A percentile compares a stretch with the other conserved stretches of the same genome.
phyloP scores from a whole-genome alignment of 345 rosid species.

The Sisymbrium irio region DNA sequence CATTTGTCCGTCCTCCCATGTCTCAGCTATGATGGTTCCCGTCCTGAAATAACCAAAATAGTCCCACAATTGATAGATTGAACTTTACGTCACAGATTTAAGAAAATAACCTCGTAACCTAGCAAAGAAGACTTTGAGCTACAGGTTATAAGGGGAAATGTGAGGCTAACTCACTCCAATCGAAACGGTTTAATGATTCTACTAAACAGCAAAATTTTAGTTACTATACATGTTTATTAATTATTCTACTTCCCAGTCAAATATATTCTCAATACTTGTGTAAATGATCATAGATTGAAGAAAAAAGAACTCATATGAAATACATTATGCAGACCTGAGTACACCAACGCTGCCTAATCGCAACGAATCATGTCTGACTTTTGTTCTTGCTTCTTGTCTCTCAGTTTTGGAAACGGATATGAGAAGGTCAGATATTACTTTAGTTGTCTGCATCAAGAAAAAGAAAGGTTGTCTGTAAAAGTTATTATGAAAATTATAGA shows the following conservation, averaged over 20 bases:
- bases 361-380: constrained; percentile 93
- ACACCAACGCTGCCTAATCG: constrained; percentile 97
- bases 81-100: constrained; percentile 5
- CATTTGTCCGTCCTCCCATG: constrained; percentile 99
- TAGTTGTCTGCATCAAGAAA: constrained; percentile 68
- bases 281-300: not conserved
- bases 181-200: not conserved
- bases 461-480: constrained; percentile 7
- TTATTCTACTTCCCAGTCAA: not conserved
- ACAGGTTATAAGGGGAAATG: not conserved
- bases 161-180: not conserved
- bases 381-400: constrained; percentile 96
- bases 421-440: constrained; percentile 86
- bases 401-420: constrained; percentile 95
- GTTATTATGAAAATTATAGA: not conserved
- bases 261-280: not conserved
- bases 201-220: not conserved
- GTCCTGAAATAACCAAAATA: constrained; percentile 60
- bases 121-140: constrained; percentile 6
- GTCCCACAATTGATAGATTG: not conserved
- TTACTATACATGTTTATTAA: not conserved
- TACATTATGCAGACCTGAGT: constrained; percentile 59
- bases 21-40: constrained; percentile 94
- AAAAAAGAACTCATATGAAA: constrained; percentile 1
- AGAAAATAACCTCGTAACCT: not conserved